Percentiles rank a stretch among this genome's conserved stretches.
phyloP scores from a whole-genome alignment of 768 basidiomycete genomes.

The Aureoboletus auriporus region DNA sequence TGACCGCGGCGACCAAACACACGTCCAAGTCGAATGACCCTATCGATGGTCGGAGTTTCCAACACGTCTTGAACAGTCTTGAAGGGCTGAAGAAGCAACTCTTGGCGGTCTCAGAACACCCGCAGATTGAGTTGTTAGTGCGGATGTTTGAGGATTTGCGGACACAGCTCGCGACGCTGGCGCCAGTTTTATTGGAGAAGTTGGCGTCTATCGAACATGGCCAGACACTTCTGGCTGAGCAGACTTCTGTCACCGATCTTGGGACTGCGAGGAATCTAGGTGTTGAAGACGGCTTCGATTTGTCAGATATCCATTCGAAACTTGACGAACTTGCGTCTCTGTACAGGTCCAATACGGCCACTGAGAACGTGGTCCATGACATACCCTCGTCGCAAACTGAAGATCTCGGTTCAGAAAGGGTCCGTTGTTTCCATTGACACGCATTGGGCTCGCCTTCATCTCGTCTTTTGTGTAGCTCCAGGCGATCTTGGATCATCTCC shows the following conservation, averaged over 20 bases:
- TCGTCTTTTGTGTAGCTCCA: conserved; percentile 29
- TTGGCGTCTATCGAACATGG: conserved; percentile 28
- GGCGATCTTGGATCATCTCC: conserved; percentile 46
- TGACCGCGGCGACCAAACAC: conserved; percentile 3
- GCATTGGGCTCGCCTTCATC: not conserved
- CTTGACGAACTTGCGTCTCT: conserved; percentile 35
- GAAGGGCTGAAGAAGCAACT: conserved; percentile 17
- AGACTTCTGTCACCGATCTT: not conserved
- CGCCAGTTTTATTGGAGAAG: conserved; percentile 34
- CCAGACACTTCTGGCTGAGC: conserved; percentile 12
- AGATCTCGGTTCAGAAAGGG: conserved; percentile 18
- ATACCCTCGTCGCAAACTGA: conserved; percentile 1
- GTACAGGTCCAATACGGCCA: conserved; percentile 5
- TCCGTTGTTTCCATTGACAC: not conserved
- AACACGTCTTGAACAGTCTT: conserved; percentile 10
- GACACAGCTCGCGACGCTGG: conserved; percentile 34
- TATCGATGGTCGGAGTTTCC: conserved; percentile 1
- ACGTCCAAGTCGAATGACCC: not conserved
- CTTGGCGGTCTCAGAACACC: conserved; percentile 2
- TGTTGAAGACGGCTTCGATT: conserved; percentile 10
- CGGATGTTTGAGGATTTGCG: conserved; percentile 39
- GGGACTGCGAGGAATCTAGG: conserved; percentile 14
- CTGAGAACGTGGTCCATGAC: not conserved
- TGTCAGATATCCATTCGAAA: conserved; percentile 33
- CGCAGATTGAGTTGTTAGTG: conserved; percentile 21